A percentile compares a stretch with the other conserved stretches of the same genome.
phyloP scores from a whole-genome alignment of 257 asterid species.

The Solanum sejunctum region DNA sequence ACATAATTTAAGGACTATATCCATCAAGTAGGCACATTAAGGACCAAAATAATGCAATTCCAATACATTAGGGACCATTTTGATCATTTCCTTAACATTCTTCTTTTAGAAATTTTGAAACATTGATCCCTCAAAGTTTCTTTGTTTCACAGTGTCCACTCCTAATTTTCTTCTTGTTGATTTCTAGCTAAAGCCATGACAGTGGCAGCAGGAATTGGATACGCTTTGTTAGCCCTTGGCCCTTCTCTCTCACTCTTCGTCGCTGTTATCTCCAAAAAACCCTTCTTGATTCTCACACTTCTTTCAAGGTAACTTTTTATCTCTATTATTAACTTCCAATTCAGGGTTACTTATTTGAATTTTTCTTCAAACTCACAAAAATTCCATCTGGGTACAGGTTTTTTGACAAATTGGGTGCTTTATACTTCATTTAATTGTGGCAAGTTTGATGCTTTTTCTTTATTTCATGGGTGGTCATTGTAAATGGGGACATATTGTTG shows the following conservation, averaged over 20 bases:
- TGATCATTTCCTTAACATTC: background rate
- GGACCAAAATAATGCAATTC: too few species aligned
- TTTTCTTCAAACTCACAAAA: background rate
- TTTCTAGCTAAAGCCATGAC: constrained; percentile 35
- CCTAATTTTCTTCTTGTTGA: background rate
- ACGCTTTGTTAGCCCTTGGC: constrained; percentile 63
- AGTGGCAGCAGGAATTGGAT: constrained; percentile 82
- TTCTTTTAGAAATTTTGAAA: background rate
- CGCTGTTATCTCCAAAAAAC: constrained; percentile 67
- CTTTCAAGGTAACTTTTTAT: constrained; percentile 50
- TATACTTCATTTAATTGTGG: background rate
- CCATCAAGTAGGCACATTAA: too few species aligned
- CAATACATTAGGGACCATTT: background rate
- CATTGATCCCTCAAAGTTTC: background rate
- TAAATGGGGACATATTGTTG: background rate
- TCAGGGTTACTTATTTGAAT: background rate
- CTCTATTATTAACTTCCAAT: background rate
- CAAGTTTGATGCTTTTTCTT: background rate
- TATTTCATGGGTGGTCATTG: background rate
- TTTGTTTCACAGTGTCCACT: background rate
- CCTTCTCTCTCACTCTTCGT: constrained; percentile 77
- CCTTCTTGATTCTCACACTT: constrained; percentile 74
- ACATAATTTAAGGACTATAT: too few species aligned
- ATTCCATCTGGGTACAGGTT: background rate
- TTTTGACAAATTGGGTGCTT: background rate